Evolutionary conservation across 1,284 basidiomycete species (phyloP).

Genomic region (Microbotryomycetes sp.): DNA sequence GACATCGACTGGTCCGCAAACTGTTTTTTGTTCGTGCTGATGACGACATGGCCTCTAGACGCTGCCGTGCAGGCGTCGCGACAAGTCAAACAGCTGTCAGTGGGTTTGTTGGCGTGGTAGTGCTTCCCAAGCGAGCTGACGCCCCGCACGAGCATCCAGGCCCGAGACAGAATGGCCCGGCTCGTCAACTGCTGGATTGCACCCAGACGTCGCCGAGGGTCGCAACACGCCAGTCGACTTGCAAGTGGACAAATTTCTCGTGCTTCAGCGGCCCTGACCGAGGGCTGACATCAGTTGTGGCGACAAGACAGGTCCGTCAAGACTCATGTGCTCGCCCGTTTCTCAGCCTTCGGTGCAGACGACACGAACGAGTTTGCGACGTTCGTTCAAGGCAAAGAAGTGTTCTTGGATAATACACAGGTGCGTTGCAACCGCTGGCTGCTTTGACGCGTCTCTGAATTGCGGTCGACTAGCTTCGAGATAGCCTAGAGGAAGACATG

Average conservation of each 20-base stretch:
- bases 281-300: too few species aligned
- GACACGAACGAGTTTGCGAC: constrained; percentile 29
- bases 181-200: neutral
- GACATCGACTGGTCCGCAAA: neutral
- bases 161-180: constrained; percentile 15
- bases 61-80: too few species aligned
- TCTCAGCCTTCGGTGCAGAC: constrained; percentile 19
- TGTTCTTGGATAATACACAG: constrained; percentile 2
- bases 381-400: constrained; percentile 15
- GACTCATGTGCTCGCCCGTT: constrained; percentile 6
- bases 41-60: too few species aligned
- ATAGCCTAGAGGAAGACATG: constrained; percentile 22
- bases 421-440: neutral
- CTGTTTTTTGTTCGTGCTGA: too few species aligned
- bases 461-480: constrained; percentile 6
- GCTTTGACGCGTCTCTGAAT: neutral
- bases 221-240: neutral
- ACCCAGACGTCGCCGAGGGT: neutral
- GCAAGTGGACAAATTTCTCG: neutral
- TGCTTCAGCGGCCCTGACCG: too few species aligned
- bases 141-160: neutral
- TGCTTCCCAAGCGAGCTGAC: too few species aligned
- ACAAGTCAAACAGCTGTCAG: too few species aligned
- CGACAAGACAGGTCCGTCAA: neutral
- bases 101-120: too few species aligned